phyloP scores from a whole-genome alignment of 2,329 filamentous ascomycete genomes.

The Pseudocercospora eumusae region DNA sequence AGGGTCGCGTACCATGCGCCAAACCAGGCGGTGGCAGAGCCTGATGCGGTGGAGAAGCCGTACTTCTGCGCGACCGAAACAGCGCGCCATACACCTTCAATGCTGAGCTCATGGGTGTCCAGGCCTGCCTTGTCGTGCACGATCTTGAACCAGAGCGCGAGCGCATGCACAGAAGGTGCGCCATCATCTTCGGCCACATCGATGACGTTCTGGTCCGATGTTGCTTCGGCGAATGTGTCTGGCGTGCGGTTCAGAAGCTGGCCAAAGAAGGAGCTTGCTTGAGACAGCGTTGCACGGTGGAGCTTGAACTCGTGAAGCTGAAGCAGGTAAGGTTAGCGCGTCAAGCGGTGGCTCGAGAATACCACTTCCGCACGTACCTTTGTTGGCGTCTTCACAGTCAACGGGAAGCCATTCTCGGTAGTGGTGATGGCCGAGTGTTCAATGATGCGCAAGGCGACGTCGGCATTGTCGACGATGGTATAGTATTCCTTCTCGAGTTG shows the following conservation, averaged over 20 bases:
- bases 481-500: conserved; percentile 27
- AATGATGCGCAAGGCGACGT: conserved; percentile 25
- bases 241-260: conserved; percentile 17
- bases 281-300: conserved; percentile 12
- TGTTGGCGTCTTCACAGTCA: conserved; percentile 12
- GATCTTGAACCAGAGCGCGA: conserved; percentile 25
- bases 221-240: conserved; percentile 8
- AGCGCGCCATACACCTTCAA: conserved; percentile 25
- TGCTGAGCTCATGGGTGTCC: conserved; percentile 9
- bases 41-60: conserved; percentile 12
- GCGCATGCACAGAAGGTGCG: background rate
- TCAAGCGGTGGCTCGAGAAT: background rate
- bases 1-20: conserved; percentile 18
- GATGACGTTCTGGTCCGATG: conserved; percentile 6
- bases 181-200: conserved; percentile 22
- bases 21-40: conserved; percentile 21
- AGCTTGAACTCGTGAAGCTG: conserved; percentile 25
- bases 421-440: conserved; percentile 16
- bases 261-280: conserved; percentile 12
- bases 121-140: conserved; percentile 14
- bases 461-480: conserved; percentile 20
- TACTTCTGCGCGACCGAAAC: conserved; percentile 25
- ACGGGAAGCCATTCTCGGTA: conserved; percentile 3
- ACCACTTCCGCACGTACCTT: background rate
- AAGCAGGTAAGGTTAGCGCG: background rate